Conservation (phyloP, 495 filamentous ascomycete genomes). For the Xanthoparmelia taractica region DNA sequence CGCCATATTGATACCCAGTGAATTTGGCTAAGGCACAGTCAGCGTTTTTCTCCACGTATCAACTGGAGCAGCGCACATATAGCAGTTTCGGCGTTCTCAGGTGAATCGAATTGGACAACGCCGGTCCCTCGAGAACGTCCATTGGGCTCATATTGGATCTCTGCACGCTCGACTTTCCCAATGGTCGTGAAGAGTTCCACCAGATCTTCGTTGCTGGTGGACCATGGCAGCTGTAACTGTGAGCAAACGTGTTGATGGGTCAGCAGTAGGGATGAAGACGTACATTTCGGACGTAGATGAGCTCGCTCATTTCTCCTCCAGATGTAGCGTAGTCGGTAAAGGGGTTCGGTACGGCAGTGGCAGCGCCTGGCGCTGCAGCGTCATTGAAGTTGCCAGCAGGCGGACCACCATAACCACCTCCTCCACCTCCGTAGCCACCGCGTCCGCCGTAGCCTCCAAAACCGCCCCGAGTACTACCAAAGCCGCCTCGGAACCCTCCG, state of each 20-base stretch:
- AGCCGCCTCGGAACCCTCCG: slow-evolving; percentile 51
- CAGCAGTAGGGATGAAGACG: slow-evolving; percentile 34
- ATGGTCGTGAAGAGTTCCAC: slow-evolving; percentile 96
- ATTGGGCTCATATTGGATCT: slow-evolving; percentile 97
- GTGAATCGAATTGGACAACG: slow-evolving; percentile 82
- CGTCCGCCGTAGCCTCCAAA: slow-evolving; percentile 42
- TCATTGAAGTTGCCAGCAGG: slow-evolving; percentile 33
- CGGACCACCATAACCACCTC: slow-evolving; percentile 36
- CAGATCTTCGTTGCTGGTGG: slow-evolving; percentile 94
- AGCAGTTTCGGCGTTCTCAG: slow-evolving; percentile 80
- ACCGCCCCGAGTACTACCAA: slow-evolving; percentile 45
- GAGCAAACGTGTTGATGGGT: slow-evolving; percentile 1
- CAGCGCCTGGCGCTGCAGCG: slow-evolving; percentile 32
- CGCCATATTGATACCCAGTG: slow-evolving; percentile 94
- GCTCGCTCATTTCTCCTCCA: slow-evolving; percentile 72
- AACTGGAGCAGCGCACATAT: slow-evolving; percentile 52
- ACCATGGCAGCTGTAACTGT: slow-evolving; percentile 77
- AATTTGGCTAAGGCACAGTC: slow-evolving; percentile 61
- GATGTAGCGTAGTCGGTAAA: slow-evolving; percentile 93
- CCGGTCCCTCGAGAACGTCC: slow-evolving; percentile 91
- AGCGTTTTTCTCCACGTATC: slow-evolving; percentile 16
- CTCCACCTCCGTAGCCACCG: slow-evolving; percentile 26
- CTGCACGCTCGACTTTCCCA: slow-evolving; percentile 92
- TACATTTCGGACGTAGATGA: slow-evolving; percentile 96
- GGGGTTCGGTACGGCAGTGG: slow-evolving; percentile 65